Percentiles rank a stretch among this genome's conserved stretches.
Conservation (phyloP, 2,329 filamentous ascomycete genomes). For the Fusarium verrucosum region DNA sequence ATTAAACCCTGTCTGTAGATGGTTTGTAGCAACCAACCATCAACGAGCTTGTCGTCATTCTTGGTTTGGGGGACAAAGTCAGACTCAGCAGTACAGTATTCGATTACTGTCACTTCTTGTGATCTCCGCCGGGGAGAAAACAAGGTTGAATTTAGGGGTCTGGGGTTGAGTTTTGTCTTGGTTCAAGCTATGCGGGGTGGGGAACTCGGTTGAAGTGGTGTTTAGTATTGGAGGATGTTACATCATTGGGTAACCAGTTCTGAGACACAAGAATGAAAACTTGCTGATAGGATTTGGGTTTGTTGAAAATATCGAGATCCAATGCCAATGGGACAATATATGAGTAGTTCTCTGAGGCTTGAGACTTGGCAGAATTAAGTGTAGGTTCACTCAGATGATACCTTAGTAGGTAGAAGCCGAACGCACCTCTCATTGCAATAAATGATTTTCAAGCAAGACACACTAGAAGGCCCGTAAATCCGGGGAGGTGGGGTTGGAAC, state of each 20-base stretch:
- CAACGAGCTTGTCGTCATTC: slow-evolving; percentile 24
- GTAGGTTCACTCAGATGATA: too few relatives aligned
- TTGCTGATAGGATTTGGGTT: too few relatives aligned
- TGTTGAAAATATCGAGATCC: neutral
- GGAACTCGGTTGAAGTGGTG: slow-evolving; percentile 13
- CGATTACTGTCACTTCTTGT: neutral
- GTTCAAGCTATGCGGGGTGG: slow-evolving; percentile 34
- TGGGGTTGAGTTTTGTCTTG: slow-evolving; percentile 12
- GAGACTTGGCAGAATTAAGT: neutral
- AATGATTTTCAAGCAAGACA: neutral
- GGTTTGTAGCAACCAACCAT: neutral
- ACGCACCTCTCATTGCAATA: neutral
- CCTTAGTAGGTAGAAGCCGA: neutral
- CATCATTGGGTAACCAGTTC: slow-evolving; percentile 14
- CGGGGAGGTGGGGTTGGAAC: slow-evolving; percentile 15
- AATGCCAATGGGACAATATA: neutral
- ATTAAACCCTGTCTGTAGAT: neutral
- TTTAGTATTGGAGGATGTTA: slow-evolving; percentile 3
- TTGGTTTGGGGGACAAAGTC: neutral
- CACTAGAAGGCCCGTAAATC: slow-evolving; percentile 3
- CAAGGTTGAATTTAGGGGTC: slow-evolving; percentile 13
- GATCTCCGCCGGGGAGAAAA: slow-evolving; percentile 1
- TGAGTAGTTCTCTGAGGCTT: neutral
- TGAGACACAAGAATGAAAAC: neutral
- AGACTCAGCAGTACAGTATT: neutral